phyloP scores from a whole-genome alignment of 345 rosid species.

The Salix dunnii region DNA sequence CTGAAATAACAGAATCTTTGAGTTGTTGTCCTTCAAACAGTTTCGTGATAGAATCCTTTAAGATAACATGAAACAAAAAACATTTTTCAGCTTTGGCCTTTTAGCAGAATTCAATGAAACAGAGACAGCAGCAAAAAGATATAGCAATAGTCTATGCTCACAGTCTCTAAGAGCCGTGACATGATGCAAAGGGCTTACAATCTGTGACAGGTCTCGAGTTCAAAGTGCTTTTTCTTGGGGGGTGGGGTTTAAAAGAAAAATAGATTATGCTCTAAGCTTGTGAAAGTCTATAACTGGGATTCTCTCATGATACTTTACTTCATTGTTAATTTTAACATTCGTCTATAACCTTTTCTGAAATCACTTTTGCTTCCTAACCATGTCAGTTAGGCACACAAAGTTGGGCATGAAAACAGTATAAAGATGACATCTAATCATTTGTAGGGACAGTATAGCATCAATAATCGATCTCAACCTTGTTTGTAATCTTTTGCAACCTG shows the following conservation, averaged over 20 bases:
- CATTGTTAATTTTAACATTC: not conserved
- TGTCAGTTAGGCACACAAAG: not conserved
- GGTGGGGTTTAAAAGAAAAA: too few relatives aligned
- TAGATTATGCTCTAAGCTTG: not conserved
- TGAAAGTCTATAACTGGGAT: not conserved
- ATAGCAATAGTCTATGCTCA: not conserved
- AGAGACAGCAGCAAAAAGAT: not conserved
- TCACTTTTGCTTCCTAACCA: not conserved
- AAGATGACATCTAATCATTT: not conserved
- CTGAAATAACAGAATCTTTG: not conserved
- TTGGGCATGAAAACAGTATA: not conserved
- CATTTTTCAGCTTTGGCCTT: not conserved
- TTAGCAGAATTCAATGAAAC: not conserved
- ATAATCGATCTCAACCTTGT: not conserved
- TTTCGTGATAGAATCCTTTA: not conserved
- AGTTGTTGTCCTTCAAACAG: not conserved
- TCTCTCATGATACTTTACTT: not conserved
- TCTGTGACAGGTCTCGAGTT: too few relatives aligned
- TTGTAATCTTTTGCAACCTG: not conserved
- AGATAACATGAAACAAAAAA: not conserved
- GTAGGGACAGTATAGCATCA: not conserved
- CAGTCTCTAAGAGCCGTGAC: too few relatives aligned
- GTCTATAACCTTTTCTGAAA: not conserved
- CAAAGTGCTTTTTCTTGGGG: accelerated
- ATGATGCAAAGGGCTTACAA: too few relatives aligned